Conservation (phyloP, 164 flowering plant species). For the Vitis riparia region DNA sequence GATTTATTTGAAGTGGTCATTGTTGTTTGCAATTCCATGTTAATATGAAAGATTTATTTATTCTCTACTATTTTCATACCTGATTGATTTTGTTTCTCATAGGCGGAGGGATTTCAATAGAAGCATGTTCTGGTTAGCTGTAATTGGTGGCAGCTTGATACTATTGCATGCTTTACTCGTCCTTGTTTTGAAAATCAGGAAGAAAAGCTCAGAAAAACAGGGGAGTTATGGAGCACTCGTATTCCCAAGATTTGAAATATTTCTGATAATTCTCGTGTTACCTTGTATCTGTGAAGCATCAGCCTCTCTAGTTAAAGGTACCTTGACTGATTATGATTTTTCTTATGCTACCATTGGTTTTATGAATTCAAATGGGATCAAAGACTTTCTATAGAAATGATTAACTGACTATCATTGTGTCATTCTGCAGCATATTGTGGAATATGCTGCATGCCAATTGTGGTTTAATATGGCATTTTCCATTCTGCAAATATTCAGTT, state of each 20-base stretch:
- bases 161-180: conserved; percentile 60
- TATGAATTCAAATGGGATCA: no score
- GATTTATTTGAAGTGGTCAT: neutral
- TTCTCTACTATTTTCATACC: neutral
- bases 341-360: neutral
- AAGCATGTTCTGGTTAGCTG: conserved; percentile 92
- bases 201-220: conserved; percentile 33
- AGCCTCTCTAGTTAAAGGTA: conserved; percentile 70
- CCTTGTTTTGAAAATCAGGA: conserved; percentile 44
- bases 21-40: neutral
- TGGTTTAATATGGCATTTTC: no score
- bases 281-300: conserved; percentile 81
- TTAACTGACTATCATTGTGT: no score
- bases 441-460: no score
- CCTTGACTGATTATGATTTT: neutral
- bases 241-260: conserved; percentile 86
- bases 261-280: conserved; percentile 67
- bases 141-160: conserved; percentile 64
- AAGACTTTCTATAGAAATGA: no score
- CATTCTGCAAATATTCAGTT: no score
- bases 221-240: conserved; percentile 60
- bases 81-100: conserved; percentile 8
- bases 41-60: neutral
- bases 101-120: conserved; percentile 79
- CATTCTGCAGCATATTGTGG: no score